A percentile compares a stretch with the other conserved stretches of the same genome.
phyloP scores from a whole-genome alignment of 164 flowering plant genomes.

The Nelumbo lutea region DNA sequence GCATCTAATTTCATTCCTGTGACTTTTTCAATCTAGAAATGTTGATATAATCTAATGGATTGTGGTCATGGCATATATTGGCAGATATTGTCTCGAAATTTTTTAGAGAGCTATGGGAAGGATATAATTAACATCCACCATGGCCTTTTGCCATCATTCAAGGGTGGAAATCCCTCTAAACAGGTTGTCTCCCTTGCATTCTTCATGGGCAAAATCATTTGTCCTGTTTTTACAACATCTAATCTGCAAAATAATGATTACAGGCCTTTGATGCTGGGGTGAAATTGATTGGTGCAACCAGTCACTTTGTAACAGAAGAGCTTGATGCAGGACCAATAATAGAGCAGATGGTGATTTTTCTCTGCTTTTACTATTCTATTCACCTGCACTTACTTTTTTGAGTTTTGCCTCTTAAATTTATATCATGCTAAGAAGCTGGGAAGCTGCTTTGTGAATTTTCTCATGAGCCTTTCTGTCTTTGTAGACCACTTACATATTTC shows the following conservation, averaged over 20 bases:
- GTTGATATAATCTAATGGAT: background rate
- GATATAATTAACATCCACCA: constrained; percentile 93
- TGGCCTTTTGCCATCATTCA: constrained; percentile 92
- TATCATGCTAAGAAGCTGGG: background rate
- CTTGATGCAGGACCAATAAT: constrained; percentile 90
- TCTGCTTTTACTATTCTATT: background rate
- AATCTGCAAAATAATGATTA: constrained; percentile 16
- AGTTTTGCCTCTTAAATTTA: background rate
- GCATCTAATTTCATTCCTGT: too few relatives aligned
- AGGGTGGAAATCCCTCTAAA: constrained; percentile 85
- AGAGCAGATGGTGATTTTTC: constrained; percentile 76
- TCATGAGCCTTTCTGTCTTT: too few relatives aligned
- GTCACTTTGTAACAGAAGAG: constrained; percentile 93
- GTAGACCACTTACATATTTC: too few relatives aligned
- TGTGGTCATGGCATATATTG: constrained; percentile 7
- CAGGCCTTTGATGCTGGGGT: constrained; percentile 95
- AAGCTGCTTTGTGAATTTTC: too few relatives aligned
- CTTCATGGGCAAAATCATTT: background rate
- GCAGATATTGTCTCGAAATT: constrained; percentile 72
- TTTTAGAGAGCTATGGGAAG: constrained; percentile 66
- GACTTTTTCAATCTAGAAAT: background rate
- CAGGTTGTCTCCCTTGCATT: constrained; percentile 45
- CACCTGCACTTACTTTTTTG: background rate
- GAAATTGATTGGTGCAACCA: constrained; percentile 90
- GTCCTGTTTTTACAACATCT: background rate